Evolutionary conservation across 169 alveolate species (phyloP), one percentile per base, ranked within the genome.

Genomic region (Plasmodium coatneyi): DNA sequence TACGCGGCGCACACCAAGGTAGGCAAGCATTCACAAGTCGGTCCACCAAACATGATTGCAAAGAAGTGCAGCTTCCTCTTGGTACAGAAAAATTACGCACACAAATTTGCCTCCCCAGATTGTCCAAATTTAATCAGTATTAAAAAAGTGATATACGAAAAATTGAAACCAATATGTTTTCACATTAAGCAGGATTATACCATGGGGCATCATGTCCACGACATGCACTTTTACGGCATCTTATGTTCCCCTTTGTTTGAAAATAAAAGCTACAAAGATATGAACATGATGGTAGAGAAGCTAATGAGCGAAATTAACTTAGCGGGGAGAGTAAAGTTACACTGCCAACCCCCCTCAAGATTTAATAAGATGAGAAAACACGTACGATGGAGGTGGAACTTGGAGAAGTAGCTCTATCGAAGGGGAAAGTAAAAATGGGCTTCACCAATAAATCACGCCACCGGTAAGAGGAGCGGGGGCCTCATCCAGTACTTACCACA

Each of bases 221-320:
- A 95, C 81, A 95, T 92, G 92, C 97, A 96, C 43, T 95, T 96
- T 81, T 92, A 97, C 97, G 98, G 98, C 0, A 95, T 97, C 34
- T 82, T 97, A n/a, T 97, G 98, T 71, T 97, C 98, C 22, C 98
- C 98, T 36, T 86, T 97, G 14, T 97, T 97, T 80, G 98, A 97
- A 81, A 98, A 98, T 79, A 97, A 97, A 82, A 92, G 96, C 34
- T 97, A 97, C 92, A 46, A 86, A 54, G 98, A 97, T 71, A 97
- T 97, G 76, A 95, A 97, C 83, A 95, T 92, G 32, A 96, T 97
- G 97, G 98, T 97, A 5, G 96, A 96, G 80, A 93, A 95, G 71
- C 92, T 96, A 39, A 52, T 96, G 91, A 98, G 98, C 94, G 96
- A 83, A 60, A 93, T 84, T 9, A 54, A 83, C 49, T 28, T 82